Conservation (phyloP, 257 asterid genomes). For the Solanum pennellii region DNA sequence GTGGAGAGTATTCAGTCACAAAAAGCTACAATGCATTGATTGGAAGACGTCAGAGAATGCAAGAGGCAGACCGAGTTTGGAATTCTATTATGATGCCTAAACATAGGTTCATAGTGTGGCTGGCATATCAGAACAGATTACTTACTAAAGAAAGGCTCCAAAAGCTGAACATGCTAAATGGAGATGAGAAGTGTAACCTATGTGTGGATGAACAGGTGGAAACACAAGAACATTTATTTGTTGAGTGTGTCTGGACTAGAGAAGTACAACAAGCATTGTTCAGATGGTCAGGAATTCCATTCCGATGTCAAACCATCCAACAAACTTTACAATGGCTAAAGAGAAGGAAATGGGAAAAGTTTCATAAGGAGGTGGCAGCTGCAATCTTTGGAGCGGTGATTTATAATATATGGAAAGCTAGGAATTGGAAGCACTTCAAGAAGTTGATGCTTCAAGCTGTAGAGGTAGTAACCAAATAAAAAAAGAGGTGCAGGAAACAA, state of each 20-base stretch:
- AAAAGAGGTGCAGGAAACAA: background rate
- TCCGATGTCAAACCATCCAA: too few relatives aligned
- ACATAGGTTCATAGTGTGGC: background rate
- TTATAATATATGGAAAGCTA: background rate
- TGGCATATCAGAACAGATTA: background rate
- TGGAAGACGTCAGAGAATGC: background rate
- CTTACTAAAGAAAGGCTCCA: background rate
- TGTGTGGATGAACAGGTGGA: background rate
- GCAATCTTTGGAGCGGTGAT: background rate
- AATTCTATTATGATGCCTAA: background rate
- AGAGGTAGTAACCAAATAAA: background rate
- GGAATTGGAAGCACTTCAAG: background rate
- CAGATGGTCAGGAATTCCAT: background rate
- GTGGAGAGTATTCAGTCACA: background rate
- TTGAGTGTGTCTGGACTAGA: background rate
- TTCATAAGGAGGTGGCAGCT: background rate
- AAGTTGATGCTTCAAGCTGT: background rate
- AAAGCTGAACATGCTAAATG: too few relatives aligned
- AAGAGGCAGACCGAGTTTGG: background rate
- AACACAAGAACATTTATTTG: background rate
- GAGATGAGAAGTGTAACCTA: background rate
- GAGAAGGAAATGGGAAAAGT: background rate
- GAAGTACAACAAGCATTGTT: too few relatives aligned
- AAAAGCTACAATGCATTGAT: fast-evolving
- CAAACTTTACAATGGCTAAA: background rate